Base-by-base conservation (phyloP, 2,329 filamentous ascomycete species). In the Bipolaris gigantea region DNA sequence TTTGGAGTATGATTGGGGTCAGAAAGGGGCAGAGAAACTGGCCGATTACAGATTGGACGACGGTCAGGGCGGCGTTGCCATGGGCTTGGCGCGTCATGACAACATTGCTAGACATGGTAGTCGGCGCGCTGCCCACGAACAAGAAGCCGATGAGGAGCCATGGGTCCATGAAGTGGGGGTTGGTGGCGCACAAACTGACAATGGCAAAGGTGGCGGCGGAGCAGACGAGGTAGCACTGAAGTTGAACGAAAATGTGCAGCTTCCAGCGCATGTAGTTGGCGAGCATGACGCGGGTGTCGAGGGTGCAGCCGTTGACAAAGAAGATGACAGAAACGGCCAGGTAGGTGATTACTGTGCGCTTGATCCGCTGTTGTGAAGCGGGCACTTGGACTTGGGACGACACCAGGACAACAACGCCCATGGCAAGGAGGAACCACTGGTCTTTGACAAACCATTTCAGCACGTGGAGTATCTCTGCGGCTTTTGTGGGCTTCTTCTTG, bases 31-130 rank as follows among this genome's bases (percentile, higher is more conserved):
- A 88, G 0, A 86, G 75, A 9, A 89, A 80, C 70, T 90, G 90
- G 27, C 87, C 88, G 40, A 90, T 76, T 8, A 89, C 80, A 1
- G 89, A 87, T 65, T 89, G 86, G 30, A 89, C 86, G 0, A 76
- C 67, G 0, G 72, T 74, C 3, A 75, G 62, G 1, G 72, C 73
- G 0, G 69, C 61, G 39, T 90, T 88, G 5, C 88, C 88, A 34
- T 86, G 84, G 0, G 88, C 84, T 35, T 84, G 80, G 23, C 86
- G 77, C 5, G 88, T 90, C 86, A 90, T 89, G 36, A 90, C 85
- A 7, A 89, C 85, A 68, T 90, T 90, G 41, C 85, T 89, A 7
- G 85, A 83, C 63, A 90, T 88, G 0, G 88, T 90, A 0, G 88
- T 90, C 1, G 88, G 87, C 4, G 89, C 83, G 65, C 83, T 87